A percentile compares a stretch with the other conserved stretches of the same genome.
Conservation (phyloP, 805 yeast species). For the Hanseniaspora taiwanica region DNA sequence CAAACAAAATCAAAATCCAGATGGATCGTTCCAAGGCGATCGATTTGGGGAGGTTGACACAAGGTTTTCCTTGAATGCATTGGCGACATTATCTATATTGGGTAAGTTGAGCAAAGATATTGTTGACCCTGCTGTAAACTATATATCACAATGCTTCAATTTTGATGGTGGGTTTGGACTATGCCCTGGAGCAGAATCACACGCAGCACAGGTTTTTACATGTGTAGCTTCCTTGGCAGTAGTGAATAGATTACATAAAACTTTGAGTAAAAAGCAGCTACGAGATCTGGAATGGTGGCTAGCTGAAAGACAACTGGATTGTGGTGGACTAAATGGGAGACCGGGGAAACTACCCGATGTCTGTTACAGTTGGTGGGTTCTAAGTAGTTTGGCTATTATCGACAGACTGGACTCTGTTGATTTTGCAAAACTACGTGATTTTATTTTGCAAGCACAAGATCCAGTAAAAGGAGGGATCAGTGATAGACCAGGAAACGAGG, state of each 20-base stretch:
- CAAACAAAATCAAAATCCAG: slow-evolving; percentile 22
- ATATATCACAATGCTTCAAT: slow-evolving; percentile 59
- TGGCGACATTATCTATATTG: slow-evolving; percentile 58
- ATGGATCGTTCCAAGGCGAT: slow-evolving; percentile 85
- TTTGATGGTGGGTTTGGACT: slow-evolving; percentile 95
- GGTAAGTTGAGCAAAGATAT: slow-evolving; percentile 45
- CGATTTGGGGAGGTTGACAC: slow-evolving; percentile 87
- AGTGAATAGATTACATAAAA: slow-evolving; percentile 38
- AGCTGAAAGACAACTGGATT: slow-evolving; percentile 70
- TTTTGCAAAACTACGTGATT: slow-evolving; percentile 40
- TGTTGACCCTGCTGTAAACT: slow-evolving; percentile 50
- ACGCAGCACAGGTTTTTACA: slow-evolving; percentile 83
- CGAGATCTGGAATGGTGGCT: slow-evolving; percentile 70
- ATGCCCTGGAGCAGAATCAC: slow-evolving; percentile 90
- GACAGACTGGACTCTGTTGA: slow-evolving; percentile 45
- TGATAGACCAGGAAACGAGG: slow-evolving; percentile 83
- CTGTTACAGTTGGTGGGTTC: slow-evolving; percentile 98
- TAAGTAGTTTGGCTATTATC: slow-evolving; percentile 60
- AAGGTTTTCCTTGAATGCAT: slow-evolving; percentile 73
- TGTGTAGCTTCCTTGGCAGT: slow-evolving; percentile 75
- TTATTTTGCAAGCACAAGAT: slow-evolving; percentile 73
- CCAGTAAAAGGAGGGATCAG: slow-evolving; percentile 73
- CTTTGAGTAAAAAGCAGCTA: slow-evolving; percentile 22
- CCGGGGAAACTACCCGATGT: slow-evolving; percentile 94
- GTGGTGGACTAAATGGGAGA: slow-evolving; percentile 92